Evolutionary conservation across 2,329 filamentous ascomycete genomes (phyloP).

Genomic region (Penicillium sp.): DNA sequence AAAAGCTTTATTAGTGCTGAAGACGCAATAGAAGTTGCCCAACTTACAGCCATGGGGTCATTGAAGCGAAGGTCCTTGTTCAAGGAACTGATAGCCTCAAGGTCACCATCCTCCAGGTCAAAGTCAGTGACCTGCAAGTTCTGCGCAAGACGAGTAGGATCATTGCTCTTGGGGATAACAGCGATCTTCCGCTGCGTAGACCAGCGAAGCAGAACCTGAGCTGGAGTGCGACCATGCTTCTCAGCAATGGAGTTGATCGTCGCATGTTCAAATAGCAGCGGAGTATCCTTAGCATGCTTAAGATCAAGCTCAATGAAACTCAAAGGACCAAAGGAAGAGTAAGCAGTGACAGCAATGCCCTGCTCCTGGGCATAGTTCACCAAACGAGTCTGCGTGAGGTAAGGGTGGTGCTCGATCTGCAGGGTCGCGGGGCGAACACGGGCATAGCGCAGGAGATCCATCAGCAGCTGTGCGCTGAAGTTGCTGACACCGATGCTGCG

Average conservation of each 20-base stretch:
- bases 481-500: slow-evolving; percentile 80
- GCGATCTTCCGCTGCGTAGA: slow-evolving; percentile 79
- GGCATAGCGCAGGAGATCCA: slow-evolving; percentile 78
- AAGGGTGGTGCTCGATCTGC: slow-evolving; percentile 90
- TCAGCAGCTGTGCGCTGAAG: slow-evolving; percentile 75
- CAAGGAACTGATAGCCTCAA: slow-evolving; percentile 66
- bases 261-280: slow-evolving; percentile 71
- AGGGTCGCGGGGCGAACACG: slow-evolving; percentile 73
- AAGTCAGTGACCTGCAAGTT: slow-evolving; percentile 65
- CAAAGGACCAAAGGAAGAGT: slow-evolving; percentile 80
- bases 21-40: neutral
- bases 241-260: slow-evolving; percentile 65
- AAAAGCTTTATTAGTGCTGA: slow-evolving; percentile 25
- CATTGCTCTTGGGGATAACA: slow-evolving; percentile 78
- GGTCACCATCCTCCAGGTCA: slow-evolving; percentile 65
- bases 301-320: slow-evolving; percentile 77
- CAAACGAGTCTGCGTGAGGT: slow-evolving; percentile 74
- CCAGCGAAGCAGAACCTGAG: slow-evolving; percentile 85
- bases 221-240: slow-evolving; percentile 72
- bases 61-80: slow-evolving; percentile 73
- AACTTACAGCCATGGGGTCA: slow-evolving; percentile 69
- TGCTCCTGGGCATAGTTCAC: slow-evolving; percentile 69
- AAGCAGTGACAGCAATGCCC: slow-evolving; percentile 75
- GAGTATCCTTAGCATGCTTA: slow-evolving; percentile 65
- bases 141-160: slow-evolving; percentile 43